Evolutionary conservation across 2,329 filamentous ascomycete species (phyloP), one percentile per base, ranked within the genome.

Genomic region (Moelleriella libera): DNA sequence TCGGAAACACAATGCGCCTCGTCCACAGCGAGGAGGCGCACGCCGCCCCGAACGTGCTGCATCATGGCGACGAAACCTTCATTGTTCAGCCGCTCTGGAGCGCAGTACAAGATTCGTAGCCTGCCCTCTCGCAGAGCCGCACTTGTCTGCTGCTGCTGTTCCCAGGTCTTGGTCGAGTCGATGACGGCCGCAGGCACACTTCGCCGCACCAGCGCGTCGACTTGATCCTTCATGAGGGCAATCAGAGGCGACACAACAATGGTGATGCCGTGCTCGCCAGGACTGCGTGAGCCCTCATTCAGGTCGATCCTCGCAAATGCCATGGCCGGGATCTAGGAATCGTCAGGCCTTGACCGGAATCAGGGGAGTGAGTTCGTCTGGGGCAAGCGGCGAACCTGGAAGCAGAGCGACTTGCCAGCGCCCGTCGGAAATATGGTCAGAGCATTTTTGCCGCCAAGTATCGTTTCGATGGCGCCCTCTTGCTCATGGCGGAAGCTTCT

Each of bases 151-250:
- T 45, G 44, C 44, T 39, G 44, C 30, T 39, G 44, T 28, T 45
- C 44, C 44, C 42, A 29, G 9, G 67, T 68, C 53, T 77, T 78
- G 5, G 68, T 74, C 0, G 75, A 80, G 54, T 80, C 74, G 9
- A 79, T 60, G 6, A 69, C 70, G 2, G 74, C 76, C 7, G 75
- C 77, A 8, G 67, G 54, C 8, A 80, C 68, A 1, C 70, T 70
- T 30, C 68, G 66, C 8, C 63, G 63, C 44, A 67, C 62, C 21
- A 80, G 62, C 1, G 70, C 69, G 52, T 80, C 75, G 0, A 77
- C 74, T 52, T 80, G 76, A 50, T 80, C 75, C 54, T 79, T 79
- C 75, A 78, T 78, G 47, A 79, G 55, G 2, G 74, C 74, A 46
- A 78, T 74, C 3, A 78, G 58, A 0, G 74, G 74, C 0, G 72